Base-by-base conservation (phyloP, 1,284 basidiomycete genomes). In the Fomitopsis betulina region DNA sequence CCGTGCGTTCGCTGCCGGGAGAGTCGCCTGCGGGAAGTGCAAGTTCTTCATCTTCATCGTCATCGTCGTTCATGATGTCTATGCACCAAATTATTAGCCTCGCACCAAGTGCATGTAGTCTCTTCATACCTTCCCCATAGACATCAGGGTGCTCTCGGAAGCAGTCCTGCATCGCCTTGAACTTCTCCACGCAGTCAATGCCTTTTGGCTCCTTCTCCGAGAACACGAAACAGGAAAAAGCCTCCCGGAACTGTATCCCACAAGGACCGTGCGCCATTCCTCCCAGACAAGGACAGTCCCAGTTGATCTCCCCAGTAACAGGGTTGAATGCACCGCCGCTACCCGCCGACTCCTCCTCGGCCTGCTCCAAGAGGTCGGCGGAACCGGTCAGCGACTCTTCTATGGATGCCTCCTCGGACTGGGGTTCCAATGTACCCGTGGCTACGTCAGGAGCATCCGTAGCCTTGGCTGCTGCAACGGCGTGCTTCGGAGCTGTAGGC, bases 231-330 rank as follows among this genome's bases (percentile, higher is more conserved):
- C 96, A 99, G 42, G 93, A 94, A 78, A 99, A 99, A 0, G 97
- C 96, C 61, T 89, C 91, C 66, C 93, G 89, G 80, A 99, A 99
- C 68, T 98, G 83, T 63, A 85, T 82, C 12, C 96, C 96, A 70
- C 96, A 99, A 2, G 96, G 94, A 6, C 97, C 97, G 68, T 98
- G 82, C 2, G 97, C 96, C 97, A 99, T 98, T 57, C 96, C 97
- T 27, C 96, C 96, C 12, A 99, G 85, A 73, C 96, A 99, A 1
- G 94, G 93, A 72, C 94, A 98, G 72, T 96, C 94, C 94, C 95
- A 98, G 77, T 98, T 98, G 70, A 98, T 96, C 79, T 97, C 94
- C 53, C 96, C 96, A 0, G 96, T 99, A 64, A 87, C 93, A 21
- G 96, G 95, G 76, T 99, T 91, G 81, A 78, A 91, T 17, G 89